A percentile compares a stretch with the other conserved stretches of the same genome.
Conservation (phyloP, 139 green algal genomes). For the Picochlorum sp. region DNA sequence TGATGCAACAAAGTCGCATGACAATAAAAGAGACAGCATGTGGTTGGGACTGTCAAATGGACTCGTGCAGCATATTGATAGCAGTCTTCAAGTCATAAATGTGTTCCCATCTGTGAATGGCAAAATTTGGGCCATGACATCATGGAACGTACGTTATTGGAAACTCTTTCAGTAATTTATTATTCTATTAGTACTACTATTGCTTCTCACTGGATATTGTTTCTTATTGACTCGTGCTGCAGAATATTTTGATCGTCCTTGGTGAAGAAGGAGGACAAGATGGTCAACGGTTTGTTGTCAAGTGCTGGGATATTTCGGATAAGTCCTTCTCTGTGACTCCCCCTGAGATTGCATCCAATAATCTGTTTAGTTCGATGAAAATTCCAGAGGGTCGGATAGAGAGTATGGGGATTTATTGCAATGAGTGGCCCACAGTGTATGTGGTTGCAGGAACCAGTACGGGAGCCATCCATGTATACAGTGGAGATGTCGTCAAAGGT, state of each 20-base stretch:
- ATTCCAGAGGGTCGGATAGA: slow-evolving; percentile 3
- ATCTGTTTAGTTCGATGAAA: slow-evolving; percentile 1
- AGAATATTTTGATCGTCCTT: too few relatives aligned
- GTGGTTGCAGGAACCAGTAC: slow-evolving; percentile 10
- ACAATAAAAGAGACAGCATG: slow-evolving; percentile 12
- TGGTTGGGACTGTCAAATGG: slow-evolving; percentile 50
- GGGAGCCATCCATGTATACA: slow-evolving; percentile 7
- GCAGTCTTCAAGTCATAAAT: too few relatives aligned
- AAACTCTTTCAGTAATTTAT: too few relatives aligned
- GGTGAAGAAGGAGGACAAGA: too few relatives aligned
- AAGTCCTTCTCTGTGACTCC: not conserved
- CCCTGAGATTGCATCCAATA: not conserved
- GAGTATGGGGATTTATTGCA: not conserved
- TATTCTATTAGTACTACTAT: too few relatives aligned
- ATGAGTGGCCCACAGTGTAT: slow-evolving; percentile 10
- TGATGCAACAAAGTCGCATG: slow-evolving; percentile 29
- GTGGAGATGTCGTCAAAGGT: slow-evolving; percentile 7
- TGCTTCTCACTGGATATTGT: too few relatives aligned
- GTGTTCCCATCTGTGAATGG: too few relatives aligned
- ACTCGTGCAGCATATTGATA: slow-evolving; percentile 29
- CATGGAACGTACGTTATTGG: too few relatives aligned
- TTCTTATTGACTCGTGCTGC: too few relatives aligned
- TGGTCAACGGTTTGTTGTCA: too few relatives aligned
- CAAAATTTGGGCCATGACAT: too few relatives aligned
- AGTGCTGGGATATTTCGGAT: slow-evolving; percentile 9